These are phyloP conservation scores for Myriangium duriaei DNA, from an alignment of 2,329 filamentous ascomycete species.

Conservation along the genomic window DNA sequence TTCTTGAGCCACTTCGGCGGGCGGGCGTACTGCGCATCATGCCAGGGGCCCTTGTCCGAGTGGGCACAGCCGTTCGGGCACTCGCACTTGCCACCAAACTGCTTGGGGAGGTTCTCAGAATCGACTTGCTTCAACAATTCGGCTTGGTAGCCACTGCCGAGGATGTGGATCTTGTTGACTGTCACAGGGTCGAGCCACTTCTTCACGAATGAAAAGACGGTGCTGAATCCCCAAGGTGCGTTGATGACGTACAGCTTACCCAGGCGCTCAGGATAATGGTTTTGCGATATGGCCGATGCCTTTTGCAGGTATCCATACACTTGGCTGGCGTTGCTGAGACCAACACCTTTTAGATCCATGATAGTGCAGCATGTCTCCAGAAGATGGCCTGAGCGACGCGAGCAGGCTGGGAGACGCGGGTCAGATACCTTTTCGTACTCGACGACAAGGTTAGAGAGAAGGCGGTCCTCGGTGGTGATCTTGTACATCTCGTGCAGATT, in stretches of 20 bases:
- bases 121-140: constrained; percentile 78
- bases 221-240: constrained; percentile 87
- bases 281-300: constrained; percentile 83
- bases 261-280: constrained; percentile 97
- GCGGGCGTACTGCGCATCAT: constrained; percentile 53
- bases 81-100: constrained; percentile 72
- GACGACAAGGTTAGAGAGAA: constrained; percentile 90
- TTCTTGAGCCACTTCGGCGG: constrained; percentile 40
- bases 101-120: constrained; percentile 75
- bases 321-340: constrained; percentile 63
- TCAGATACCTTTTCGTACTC: constrained; percentile 97
- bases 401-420: constrained; percentile 87
- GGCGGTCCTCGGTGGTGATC: constrained; percentile 83
- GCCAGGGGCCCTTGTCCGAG: constrained; percentile 87
- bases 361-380: constrained; percentile 97
- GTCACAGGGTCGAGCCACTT: constrained; percentile 94
- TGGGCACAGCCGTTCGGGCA: constrained; percentile 74
- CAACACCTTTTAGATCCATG: constrained; percentile 94
- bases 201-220: constrained; percentile 77
- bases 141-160: constrained; percentile 68
- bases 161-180: constrained; percentile 86
- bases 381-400: constrained; percentile 75
- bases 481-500: constrained; percentile 83
- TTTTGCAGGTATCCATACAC: constrained; percentile 82
- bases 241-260: constrained; percentile 98